Percentiles rank a stretch among this genome's conserved stretches.
Evolutionary conservation across 148 eudicot species (phyloP).

Genomic region (Fagopyrum tataricum): DNA sequence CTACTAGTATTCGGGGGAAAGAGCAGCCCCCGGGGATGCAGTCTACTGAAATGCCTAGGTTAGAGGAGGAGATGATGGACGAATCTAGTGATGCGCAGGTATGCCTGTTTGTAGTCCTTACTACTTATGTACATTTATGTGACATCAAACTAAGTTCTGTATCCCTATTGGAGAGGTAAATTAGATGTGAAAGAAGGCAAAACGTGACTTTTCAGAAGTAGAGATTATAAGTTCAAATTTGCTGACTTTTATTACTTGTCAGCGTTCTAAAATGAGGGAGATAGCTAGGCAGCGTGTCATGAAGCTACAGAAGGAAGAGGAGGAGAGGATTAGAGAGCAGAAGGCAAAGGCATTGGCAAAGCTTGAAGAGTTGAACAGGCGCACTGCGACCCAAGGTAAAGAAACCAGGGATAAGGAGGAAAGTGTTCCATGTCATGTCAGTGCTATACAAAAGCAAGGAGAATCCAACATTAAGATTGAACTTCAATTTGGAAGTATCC

Average conservation of each 20-base stretch:
- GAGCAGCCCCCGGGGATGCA: conserved; percentile 22
- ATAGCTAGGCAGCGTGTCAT: conserved; percentile 77
- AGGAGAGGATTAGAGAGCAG: conserved; percentile 79
- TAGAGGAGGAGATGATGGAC: conserved; percentile 29
- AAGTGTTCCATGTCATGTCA: conserved; percentile 21
- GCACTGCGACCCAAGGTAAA: conserved; percentile 37
- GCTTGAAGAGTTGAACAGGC: conserved; percentile 83
- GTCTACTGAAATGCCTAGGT: conserved; percentile 25
- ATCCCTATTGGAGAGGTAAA: neutral
- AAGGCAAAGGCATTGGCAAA: conserved; percentile 92
- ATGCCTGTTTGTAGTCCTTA: neutral
- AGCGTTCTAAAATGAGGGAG: conserved; percentile 89
- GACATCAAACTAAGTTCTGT: too few relatives aligned
- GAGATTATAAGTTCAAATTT: conserved; percentile 5
- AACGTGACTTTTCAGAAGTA: neutral
- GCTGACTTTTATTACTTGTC: conserved; percentile 21
- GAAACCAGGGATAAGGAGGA: conserved; percentile 39
- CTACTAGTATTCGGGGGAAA: conserved; percentile 21
- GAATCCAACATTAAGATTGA: conserved; percentile 26
- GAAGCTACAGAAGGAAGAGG: conserved; percentile 83
- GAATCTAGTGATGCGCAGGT: conserved; percentile 55
- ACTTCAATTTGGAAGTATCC: conserved; percentile 19
- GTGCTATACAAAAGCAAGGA: conserved; percentile 32
- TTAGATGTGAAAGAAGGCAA: neutral
- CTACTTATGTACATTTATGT: too few relatives aligned